Base-by-base conservation (phyloP, 176 grass and related monocot species). In the Sorghum bicolor region DNA sequence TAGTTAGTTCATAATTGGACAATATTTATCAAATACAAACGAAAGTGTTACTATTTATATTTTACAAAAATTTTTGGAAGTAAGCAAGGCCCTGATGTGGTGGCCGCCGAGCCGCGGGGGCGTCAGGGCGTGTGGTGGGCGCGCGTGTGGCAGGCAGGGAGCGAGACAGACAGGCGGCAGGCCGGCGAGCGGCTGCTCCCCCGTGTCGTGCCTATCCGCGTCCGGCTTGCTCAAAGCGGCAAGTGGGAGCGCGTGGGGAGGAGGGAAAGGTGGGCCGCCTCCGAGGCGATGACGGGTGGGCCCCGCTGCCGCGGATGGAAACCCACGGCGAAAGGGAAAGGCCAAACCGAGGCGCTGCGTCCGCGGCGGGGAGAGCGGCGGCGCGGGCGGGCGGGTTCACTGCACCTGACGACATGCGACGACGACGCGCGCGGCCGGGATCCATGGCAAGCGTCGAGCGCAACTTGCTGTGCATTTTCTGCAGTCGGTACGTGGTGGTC, bases 181-280 rank as follows among this genome's bases (percentile, higher is more conserved):
- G 44, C 45, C 0, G 5, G 61, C 12, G n/a, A n/a, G n/a, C n/a
- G n/a, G 29, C 28, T 64, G 3, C 32, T 32, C 32, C 32, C 30
- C 16, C 45, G 3, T 69, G 33, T 1, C 8, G 22, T 67, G 29
- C 7, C 64, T 34, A 32, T 68, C 32, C 33, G 16, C 15, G 31
- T 10, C 32, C 10, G 2, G 10, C 52, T 72, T 73, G 32, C 68
- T 48, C 28, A 36, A 83, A 74, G 58, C 31, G 71, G 30, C 81
- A 65, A 66, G 81, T 65, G 81, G 70, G 20, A n/a, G 17, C 70
- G 22, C 29, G 20, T 83, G 40, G 81, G 60, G 72, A 19, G 22
- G 30, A 64, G 71, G 12, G 15, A 83, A 75, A 75, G 28, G 80
- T 63, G 6, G 8, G 25, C 37, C 14, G 34, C 8, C 78, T 26